Evolutionary conservation across 2,329 filamentous ascomycete species (phyloP).

Genomic region (Penicillium fuscoglaucum): DNA sequence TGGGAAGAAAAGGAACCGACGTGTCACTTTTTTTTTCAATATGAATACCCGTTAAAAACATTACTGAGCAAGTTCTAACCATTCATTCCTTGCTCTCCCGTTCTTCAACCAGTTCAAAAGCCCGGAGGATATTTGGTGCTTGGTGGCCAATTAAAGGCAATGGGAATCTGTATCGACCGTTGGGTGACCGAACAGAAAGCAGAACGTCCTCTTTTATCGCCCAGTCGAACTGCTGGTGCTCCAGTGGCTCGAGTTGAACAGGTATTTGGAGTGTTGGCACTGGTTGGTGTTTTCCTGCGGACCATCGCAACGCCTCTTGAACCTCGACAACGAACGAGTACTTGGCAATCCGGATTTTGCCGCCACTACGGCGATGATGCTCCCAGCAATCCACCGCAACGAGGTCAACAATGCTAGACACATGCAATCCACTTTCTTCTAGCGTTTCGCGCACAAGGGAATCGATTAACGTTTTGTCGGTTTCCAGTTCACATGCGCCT

Average conservation of each 20-base stretch:
- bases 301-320: slow-evolving; percentile 18
- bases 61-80: background rate
- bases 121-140: slow-evolving; percentile 26
- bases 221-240: slow-evolving; percentile 43
- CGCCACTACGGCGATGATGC: slow-evolving; percentile 24
- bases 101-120: slow-evolving; percentile 21
- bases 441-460: slow-evolving; percentile 52
- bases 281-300: slow-evolving; percentile 10
- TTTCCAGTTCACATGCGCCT: slow-evolving; percentile 47
- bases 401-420: slow-evolving; percentile 45
- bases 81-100: background rate
- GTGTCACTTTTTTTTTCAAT: background rate
- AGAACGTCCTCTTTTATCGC: slow-evolving; percentile 39
- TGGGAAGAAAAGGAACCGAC: background rate
- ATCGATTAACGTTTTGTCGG: slow-evolving; percentile 51
- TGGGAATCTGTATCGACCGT: slow-evolving; percentile 23
- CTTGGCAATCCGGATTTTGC: slow-evolving; percentile 30
- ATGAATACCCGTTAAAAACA: background rate
- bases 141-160: slow-evolving; percentile 16
- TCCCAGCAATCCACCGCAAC: slow-evolving; percentile 40
- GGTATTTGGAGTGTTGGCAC: slow-evolving; percentile 15
- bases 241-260: slow-evolving; percentile 34
- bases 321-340: slow-evolving; percentile 43
- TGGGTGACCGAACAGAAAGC: slow-evolving; percentile 9
- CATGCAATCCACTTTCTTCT: slow-evolving; percentile 54